phyloP scores from a whole-genome alignment of 306 rosid species.

The Vicia villosa region DNA sequence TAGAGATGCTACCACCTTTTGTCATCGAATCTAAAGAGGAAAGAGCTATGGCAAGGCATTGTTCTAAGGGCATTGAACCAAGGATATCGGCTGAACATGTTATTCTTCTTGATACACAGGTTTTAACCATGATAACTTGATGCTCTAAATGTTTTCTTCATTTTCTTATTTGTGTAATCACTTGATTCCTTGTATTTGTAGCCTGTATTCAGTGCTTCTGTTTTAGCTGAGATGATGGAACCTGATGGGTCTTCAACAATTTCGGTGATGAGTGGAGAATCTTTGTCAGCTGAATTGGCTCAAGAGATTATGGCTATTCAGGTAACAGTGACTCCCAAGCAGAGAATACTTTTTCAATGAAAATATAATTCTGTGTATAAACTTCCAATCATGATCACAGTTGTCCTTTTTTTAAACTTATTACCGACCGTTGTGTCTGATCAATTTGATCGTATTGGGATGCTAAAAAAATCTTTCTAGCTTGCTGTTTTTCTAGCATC shows the following conservation, averaged over 20 bases:
- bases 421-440: constrained; percentile 21
- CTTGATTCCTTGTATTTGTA: constrained; percentile 34
- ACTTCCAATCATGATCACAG: background rate
- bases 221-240: constrained; percentile 81
- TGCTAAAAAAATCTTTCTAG: constrained; percentile 75
- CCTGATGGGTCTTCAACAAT: constrained; percentile 85
- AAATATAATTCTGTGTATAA: too few relatives aligned
- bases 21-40: constrained; percentile 64
- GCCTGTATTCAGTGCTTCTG: constrained; percentile 83
- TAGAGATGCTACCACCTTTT: constrained; percentile 87
- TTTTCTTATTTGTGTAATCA: background rate
- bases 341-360: background rate
- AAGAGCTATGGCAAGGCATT: constrained; percentile 80
- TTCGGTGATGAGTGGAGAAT: constrained; percentile 63
- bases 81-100: constrained; percentile 78
- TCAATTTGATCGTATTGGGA: constrained; percentile 46
- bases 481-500: constrained; percentile 30
- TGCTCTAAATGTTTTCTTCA: background rate
- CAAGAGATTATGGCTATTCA: constrained; percentile 80
- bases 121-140: constrained; percentile 15
- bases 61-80: constrained; percentile 83
- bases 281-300: constrained; percentile 81
- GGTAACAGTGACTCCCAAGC: constrained; percentile 44
- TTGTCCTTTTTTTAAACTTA: background rate
- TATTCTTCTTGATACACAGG: constrained; percentile 92